Conservation (phyloP, 192 early-diverging fungal species). For the Backusella tuberculispora region DNA sequence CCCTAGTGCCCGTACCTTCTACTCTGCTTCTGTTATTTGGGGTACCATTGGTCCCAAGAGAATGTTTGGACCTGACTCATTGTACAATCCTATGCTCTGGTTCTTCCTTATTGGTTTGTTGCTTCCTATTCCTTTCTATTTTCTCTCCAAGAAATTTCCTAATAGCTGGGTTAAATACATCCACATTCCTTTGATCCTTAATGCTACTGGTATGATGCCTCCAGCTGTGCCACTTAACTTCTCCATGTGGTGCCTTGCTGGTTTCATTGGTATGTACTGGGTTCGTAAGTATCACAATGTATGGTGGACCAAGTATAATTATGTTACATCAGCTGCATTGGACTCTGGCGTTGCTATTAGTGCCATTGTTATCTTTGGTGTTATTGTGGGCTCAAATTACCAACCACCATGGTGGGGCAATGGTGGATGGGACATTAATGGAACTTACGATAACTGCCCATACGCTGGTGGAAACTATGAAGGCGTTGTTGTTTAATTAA, state of each 20-base stretch:
- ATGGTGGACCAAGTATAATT: conserved; percentile 73
- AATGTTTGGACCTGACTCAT: conserved; percentile 57
- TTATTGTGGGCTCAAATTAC: conserved; percentile 33
- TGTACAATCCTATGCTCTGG: conserved; percentile 46
- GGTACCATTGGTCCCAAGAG: conserved; percentile 73
- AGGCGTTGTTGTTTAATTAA: background rate
- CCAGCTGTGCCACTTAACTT: conserved; percentile 55
- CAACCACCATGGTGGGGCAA: conserved; percentile 41
- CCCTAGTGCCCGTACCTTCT: conserved; percentile 58
- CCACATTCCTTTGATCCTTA: conserved; percentile 61
- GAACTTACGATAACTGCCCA: conserved; percentile 28
- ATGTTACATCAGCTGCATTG: conserved; percentile 64
- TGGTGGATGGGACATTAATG: conserved; percentile 24
- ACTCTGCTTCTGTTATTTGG: conserved; percentile 73
- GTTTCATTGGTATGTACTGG: conserved; percentile 58
- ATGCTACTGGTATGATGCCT: conserved; percentile 57
- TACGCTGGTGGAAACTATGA: conserved; percentile 11
- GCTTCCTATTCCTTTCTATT: conserved; percentile 61
- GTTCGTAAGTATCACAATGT: conserved; percentile 53
- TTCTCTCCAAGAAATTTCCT: conserved; percentile 55
- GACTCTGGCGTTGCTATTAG: conserved; percentile 54
- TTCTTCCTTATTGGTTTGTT: conserved; percentile 58
- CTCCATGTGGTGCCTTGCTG: conserved; percentile 48
- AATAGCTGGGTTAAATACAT: conserved; percentile 51
- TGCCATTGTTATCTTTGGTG: conserved; percentile 53